Evolutionary conservation across 768 basidiomycete genomes (phyloP).

Genomic region (Macrolepiota fuliginosa): DNA sequence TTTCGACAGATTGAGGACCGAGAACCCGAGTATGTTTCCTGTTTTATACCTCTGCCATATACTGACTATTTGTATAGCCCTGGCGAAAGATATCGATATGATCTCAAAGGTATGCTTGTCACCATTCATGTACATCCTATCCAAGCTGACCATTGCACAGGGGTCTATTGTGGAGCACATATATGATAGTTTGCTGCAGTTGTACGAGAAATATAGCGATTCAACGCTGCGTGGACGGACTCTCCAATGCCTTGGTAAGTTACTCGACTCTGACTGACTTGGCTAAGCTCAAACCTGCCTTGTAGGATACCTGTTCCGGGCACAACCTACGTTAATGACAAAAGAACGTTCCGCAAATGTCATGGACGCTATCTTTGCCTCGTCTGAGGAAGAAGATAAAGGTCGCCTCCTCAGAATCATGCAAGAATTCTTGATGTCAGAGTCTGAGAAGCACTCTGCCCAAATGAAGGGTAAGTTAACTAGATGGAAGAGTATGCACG

Average conservation of each 20-base stretch:
- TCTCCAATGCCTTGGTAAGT: slow-evolving; percentile 81
- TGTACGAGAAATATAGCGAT: slow-evolving; percentile 69
- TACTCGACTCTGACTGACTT: background rate
- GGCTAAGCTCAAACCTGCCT: background rate
- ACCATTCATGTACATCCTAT: background rate
- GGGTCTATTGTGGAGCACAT: slow-evolving; percentile 81
- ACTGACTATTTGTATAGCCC: slow-evolving; percentile 32
- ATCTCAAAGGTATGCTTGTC: slow-evolving; percentile 48
- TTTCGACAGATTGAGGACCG: slow-evolving; percentile 72
- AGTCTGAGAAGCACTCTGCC: slow-evolving; percentile 73
- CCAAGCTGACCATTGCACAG: slow-evolving; percentile 29
- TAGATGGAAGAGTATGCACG: background rate
- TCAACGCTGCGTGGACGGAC: slow-evolving; percentile 63
- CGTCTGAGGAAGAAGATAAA: slow-evolving; percentile 67
- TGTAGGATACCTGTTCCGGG: slow-evolving; percentile 86
- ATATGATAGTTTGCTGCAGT: slow-evolving; percentile 65
- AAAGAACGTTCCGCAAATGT: slow-evolving; percentile 72
- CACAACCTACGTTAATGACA: slow-evolving; percentile 90
- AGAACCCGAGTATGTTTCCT: slow-evolving; percentile 51
- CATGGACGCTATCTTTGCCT: slow-evolving; percentile 88
- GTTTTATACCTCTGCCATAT: background rate
- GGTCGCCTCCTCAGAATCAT: slow-evolving; percentile 81
- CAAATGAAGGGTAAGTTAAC: slow-evolving; percentile 59
- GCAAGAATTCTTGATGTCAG: slow-evolving; percentile 86
- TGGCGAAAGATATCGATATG: slow-evolving; percentile 53